Percentiles rank a stretch among this genome's conserved stretches.
Conservation (phyloP, 2,329 filamentous ascomycete species). For the Coniochaeta ligniaria region DNA sequence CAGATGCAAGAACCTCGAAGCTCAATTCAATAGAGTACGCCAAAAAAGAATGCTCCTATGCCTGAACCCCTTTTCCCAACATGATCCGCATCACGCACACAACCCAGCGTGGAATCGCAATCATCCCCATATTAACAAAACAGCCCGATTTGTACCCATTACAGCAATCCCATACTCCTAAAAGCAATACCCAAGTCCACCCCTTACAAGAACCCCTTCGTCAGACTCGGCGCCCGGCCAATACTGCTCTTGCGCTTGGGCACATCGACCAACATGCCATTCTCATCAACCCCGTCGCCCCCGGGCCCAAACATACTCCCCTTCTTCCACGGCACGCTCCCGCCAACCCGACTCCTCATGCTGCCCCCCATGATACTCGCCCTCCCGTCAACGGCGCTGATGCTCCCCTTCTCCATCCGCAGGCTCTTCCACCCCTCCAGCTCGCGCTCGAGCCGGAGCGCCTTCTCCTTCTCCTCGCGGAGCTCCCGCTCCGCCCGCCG, state of each 20-base stretch:
- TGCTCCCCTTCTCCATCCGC: slow-evolving; percentile 50
- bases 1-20: too few relatives aligned
- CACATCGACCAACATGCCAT: slow-evolving; percentile 42
- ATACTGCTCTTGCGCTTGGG: slow-evolving; percentile 61
- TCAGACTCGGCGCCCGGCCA: slow-evolving; percentile 58
- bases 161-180: background rate
- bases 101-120: too few relatives aligned
- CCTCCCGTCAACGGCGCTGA: background rate
- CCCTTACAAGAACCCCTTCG: slow-evolving; percentile 66
- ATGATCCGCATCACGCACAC: too few relatives aligned
- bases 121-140: background rate
- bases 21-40: background rate
- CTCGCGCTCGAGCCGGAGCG: slow-evolving; percentile 76
- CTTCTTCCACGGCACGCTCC: slow-evolving; percentile 7
- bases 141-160: background rate
- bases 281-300: slow-evolving; percentile 29
- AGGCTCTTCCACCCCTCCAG: slow-evolving; percentile 78
- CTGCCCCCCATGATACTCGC: slow-evolving; percentile 4
- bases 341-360: slow-evolving; percentile 11
- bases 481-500: slow-evolving; percentile 86
- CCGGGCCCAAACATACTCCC: slow-evolving; percentile 13
- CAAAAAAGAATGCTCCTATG: background rate
- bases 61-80: background rate
- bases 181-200: background rate
- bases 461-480: slow-evolving; percentile 80